Base-by-base conservation (phyloP, 1,284 basidiomycete genomes). In the Vanrija humicola region DNA sequence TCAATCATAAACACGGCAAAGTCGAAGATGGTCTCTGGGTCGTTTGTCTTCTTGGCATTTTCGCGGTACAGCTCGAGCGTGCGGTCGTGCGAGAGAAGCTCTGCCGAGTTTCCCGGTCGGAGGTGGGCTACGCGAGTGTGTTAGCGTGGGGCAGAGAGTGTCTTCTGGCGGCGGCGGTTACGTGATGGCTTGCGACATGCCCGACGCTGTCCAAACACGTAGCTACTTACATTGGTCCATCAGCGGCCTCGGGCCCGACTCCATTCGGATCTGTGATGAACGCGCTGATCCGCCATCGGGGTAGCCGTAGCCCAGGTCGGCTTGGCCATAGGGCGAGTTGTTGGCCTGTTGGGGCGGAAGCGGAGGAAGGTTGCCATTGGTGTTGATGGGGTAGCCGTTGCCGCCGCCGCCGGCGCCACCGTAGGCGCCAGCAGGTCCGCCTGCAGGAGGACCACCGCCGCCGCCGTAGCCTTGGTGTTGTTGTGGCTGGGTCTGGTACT, bases 1-100 rank as follows among this genome's bases (percentile, higher is more conserved):
- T 98, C 96, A 68, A 98, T 88, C 89, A 97, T 94, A 80, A 98
- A 98, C 15, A 95, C 91, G 50, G 94, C 91, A 66, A 98, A 95
- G 76, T 98, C 95, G 79, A 95, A 98, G 73, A 95, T 95, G 56
- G 97, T 81, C 72, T 96, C 90, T 0, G 95, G 94, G 76, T 98
- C 93, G 79, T 97, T 93, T 0, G 93, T 96, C 80, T 98, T 98
- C 79, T 96, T 97, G 25, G 95, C 95, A 74, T 98, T 98, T 46
- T 88, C 85, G 43, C 96, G 88, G 80, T 98, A 98, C 55, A 96
- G 86, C 75, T 97, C 92, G 58, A 98, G 85, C 3, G 95, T 98
- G 64, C 90, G 90, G 76, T 92, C 90, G 77, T 97, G 90, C 1
- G 90, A 91, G 59, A 98, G 85, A 8, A 98, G 83, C 8, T 91